Conservation (phyloP, 2,329 filamentous ascomycete species). For the Cryphonectria japonica region DNA sequence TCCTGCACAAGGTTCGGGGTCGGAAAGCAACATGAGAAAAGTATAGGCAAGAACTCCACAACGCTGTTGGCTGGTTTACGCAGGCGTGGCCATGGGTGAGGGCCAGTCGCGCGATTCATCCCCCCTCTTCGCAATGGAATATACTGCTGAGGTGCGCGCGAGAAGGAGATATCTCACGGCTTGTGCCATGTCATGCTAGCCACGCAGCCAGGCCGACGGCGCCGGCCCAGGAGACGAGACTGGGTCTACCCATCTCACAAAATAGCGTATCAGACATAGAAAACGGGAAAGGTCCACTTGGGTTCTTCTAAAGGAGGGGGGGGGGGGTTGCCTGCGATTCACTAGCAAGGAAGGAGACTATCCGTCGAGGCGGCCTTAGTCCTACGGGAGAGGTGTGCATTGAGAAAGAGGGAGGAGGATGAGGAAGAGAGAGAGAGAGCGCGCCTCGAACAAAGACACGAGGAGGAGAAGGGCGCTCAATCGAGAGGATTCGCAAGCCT, state of each 20-base stretch:
- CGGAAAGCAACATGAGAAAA: conserved; percentile 24
- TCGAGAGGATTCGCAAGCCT: not conserved
- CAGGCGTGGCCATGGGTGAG: conserved; percentile 16
- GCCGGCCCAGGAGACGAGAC: conserved; percentile 4
- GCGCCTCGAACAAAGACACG: not conserved
- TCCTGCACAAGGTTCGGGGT: conserved; percentile 8
- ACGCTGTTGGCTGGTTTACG: conserved; percentile 29
- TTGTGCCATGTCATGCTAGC: conserved; percentile 5
- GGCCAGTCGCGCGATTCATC: conserved; percentile 16
- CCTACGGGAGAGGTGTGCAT: conserved; percentile 9
- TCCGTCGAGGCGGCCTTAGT: conserved; percentile 14
- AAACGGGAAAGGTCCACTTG: conserved; percentile 1
- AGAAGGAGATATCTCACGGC: conserved; percentile 5
- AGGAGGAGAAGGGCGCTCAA: not conserved
- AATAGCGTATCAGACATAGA: conserved; percentile 12
- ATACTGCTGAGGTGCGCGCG: conserved; percentile 7
- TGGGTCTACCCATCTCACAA: conserved; percentile 2
- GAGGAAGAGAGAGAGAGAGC: not conserved
- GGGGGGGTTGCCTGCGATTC: not conserved
- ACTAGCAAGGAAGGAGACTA: conserved; percentile 18
- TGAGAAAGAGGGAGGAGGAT: not conserved
- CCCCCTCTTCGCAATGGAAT: conserved; percentile 7
- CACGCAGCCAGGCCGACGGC: conserved; percentile 31
- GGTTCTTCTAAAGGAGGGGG: not conserved
- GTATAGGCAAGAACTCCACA: not conserved